Base-by-base conservation (phyloP, 2,329 filamentous ascomycete genomes). In the Trichoderma afroharzianum region DNA sequence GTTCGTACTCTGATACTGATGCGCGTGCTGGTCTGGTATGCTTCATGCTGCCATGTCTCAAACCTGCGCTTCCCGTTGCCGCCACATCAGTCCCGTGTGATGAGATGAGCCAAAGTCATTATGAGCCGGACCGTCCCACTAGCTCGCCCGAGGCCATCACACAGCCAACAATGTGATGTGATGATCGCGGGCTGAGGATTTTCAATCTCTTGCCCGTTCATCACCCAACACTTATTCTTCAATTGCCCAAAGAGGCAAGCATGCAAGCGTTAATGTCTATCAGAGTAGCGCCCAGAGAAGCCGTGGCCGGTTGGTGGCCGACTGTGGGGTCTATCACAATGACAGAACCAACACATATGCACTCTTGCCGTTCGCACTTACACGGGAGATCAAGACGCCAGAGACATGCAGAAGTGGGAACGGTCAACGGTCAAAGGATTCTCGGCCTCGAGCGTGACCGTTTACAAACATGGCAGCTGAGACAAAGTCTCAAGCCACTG, bases 111-210 rank as follows among this genome's bases (percentile, higher is more conserved):
- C 47, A 53, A 53, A 14, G 33, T 57, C 21, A 53, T 67, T 33
- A 55, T 67, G 70, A 75, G 70, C 76, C 77, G 76, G 77, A 74
- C 77, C 77, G 77, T 78, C 70, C 77, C 77, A 77, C 72, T 76
- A 75, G 75, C 71, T 74, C 71, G 68, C 62, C 76, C 72, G 70
- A 64, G 18, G 57, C 32, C 67, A 63, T 61, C 63, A 70, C 66
- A 43, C 69, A 71, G 72, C 36, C 36, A 53, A 62, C 39, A 62
- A n/a, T 62, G 66, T 61, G 55, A 68, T 68, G 39, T 39, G 66
- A 68, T 58, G 21, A 53, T 69, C 39, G 33, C 47, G 59, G 26
- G n/a, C 30, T 24, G 36, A 15, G 47, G 33, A 55, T 24, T 55
- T 36, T 43, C 43, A 57, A 68, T 18, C 53, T 68, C 24, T 69